Percentiles rank a stretch among this genome's conserved stretches.
Evolutionary conservation across 306 rosid species (phyloP).

Genomic region (Quercus gilva): DNA sequence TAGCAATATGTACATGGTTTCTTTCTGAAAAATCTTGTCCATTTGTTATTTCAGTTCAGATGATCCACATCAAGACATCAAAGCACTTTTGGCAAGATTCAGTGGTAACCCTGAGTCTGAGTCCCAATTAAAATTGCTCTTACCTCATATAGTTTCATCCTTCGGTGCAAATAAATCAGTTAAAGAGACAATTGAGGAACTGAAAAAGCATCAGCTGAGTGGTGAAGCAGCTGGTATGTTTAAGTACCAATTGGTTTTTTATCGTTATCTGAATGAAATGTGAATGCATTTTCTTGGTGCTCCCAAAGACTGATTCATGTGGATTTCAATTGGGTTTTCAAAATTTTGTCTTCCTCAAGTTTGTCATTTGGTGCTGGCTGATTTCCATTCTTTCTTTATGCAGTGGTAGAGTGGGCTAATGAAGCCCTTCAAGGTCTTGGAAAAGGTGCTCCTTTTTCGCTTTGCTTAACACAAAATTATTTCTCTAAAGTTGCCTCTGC

Average conservation of each 20-base stretch:
- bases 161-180: constrained; percentile 69
- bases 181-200: constrained; percentile 66
- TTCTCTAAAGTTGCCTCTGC: constrained; percentile 83
- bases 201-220: constrained; percentile 59
- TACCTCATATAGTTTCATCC: constrained; percentile 70
- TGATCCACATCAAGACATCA: constrained; percentile 82
- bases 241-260: constrained; percentile 15
- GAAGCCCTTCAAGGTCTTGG: constrained; percentile 92
- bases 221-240: constrained; percentile 64
- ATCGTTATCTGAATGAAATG: constrained; percentile 6
- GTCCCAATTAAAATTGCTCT: constrained; percentile 58
- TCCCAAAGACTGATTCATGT: neutral
- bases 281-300: neutral
- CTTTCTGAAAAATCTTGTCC: constrained; percentile 15
- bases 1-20: neutral
- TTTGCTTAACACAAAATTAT: constrained; percentile 68
- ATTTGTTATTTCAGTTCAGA: constrained; percentile 58
- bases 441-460: constrained; percentile 97
- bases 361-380: neutral
- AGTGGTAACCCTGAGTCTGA: constrained; percentile 73
- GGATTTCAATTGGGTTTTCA: constrained; percentile 1
- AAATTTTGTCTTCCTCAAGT: neutral
- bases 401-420: constrained; percentile 90
- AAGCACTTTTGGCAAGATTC: constrained; percentile 59
- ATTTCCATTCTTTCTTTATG: constrained; percentile 19